phyloP scores from a whole-genome alignment of 148 eudicot species.

The Nepenthes gracilis region DNA sequence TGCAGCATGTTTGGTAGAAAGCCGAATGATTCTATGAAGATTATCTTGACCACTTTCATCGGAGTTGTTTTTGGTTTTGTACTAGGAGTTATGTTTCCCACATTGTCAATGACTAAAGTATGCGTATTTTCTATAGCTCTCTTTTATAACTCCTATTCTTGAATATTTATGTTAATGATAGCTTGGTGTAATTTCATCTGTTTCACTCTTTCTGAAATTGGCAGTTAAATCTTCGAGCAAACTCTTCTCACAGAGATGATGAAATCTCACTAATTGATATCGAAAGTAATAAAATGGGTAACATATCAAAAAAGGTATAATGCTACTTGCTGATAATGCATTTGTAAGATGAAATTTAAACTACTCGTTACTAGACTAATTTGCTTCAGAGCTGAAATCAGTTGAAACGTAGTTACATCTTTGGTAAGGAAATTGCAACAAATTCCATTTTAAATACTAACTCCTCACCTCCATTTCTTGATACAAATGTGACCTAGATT shows the following conservation, averaged over 20 bases:
- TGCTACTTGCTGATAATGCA: too few relatives aligned
- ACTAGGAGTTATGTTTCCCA: slow-evolving; percentile 54
- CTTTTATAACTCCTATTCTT: neutral
- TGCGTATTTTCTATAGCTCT: neutral
- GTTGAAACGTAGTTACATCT: too few relatives aligned
- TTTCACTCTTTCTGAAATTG: slow-evolving; percentile 1
- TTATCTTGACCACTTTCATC: slow-evolving; percentile 26
- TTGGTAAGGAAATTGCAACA: too few relatives aligned
- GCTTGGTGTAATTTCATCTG: neutral
- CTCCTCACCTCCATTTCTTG: too few relatives aligned
- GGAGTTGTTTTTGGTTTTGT: slow-evolving; percentile 70
- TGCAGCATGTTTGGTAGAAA: slow-evolving; percentile 40
- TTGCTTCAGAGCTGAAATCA: too few relatives aligned
- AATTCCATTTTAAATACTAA: too few relatives aligned
- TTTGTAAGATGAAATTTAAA: too few relatives aligned
- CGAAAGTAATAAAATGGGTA: too few relatives aligned
- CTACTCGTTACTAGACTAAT: too few relatives aligned
- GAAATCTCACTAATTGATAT: too few relatives aligned
- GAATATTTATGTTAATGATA: neutral
- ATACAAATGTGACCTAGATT: slow-evolving; percentile 7
- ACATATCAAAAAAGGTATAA: too few relatives aligned
- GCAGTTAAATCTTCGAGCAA: slow-evolving; percentile 27
- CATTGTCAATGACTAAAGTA: slow-evolving; percentile 49
- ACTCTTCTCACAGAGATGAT: too few relatives aligned
- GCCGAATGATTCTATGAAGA: slow-evolving; percentile 42